These are phyloP conservation scores for Cunninghamia lanceolata DNA, from an alignment of 75 land plant species.

Conservation along the genomic window DNA sequence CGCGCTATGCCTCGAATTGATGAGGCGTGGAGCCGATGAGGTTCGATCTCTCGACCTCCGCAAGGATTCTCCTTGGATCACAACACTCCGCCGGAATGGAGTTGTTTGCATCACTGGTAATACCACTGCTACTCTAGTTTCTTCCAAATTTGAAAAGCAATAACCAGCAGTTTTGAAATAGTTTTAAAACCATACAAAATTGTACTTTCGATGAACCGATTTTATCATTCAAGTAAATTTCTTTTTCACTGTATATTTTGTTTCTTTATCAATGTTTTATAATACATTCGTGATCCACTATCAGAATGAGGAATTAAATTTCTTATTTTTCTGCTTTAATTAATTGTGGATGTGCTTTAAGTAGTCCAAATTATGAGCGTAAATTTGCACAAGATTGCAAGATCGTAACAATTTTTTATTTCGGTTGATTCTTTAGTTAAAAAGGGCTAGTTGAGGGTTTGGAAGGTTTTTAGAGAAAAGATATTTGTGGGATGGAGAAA, in stretches of 20 bases:
- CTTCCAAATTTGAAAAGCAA: not conserved
- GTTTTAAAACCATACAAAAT: too few relatives aligned
- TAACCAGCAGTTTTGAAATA: not conserved
- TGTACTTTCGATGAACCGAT: not conserved
- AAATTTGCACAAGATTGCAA: not conserved
- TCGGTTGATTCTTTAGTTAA: not conserved
- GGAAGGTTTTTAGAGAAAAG: not conserved
- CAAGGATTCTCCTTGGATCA: constrained; percentile 46
- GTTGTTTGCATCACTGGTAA: constrained; percentile 60
- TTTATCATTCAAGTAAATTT: not conserved
- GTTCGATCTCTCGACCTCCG: constrained; percentile 77
- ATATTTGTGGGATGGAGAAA: not conserved
- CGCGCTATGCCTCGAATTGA: constrained; percentile 79
- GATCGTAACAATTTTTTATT: not conserved
- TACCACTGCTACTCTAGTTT: not conserved
- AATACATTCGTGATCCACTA: too few relatives aligned
- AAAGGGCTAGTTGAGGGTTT: not conserved
- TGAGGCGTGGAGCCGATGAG: constrained; percentile 70
- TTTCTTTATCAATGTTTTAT: too few relatives aligned
- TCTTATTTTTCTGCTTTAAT: not conserved
- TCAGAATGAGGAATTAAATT: too few relatives aligned
- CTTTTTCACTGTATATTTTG: too few relatives aligned
- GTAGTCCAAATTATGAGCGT: not conserved
- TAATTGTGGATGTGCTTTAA: not conserved
- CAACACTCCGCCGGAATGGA: constrained; percentile 29